phyloP scores from a whole-genome alignment of 176 grass and related monocot genomes.

The Rhipidocladum racemiflorum region DNA sequence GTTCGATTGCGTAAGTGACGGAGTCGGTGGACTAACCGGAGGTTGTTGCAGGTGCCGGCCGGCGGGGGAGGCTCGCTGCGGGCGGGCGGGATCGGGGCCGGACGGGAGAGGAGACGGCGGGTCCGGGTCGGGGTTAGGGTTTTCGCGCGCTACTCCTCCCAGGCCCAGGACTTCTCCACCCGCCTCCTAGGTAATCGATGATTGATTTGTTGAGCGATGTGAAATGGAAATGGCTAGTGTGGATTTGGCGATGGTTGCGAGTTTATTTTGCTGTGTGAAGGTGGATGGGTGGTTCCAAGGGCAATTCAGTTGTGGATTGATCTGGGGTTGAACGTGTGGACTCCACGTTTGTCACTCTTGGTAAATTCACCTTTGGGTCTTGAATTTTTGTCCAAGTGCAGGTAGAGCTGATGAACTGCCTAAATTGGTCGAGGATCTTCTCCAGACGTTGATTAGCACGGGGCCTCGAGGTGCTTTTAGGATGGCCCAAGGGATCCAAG shows the following conservation, averaged over 20 bases:
- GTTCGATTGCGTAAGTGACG: background rate
- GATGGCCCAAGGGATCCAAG: conserved; percentile 85
- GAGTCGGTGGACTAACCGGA: too few species aligned
- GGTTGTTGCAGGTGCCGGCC: conserved; percentile 13
- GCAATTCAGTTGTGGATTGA: background rate
- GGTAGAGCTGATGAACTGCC: conserved; percentile 75
- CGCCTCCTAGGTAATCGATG: conserved; percentile 55
- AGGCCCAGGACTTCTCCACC: conserved; percentile 60
- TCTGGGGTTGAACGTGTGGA: background rate
- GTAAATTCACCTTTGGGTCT: background rate
- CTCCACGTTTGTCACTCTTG: background rate
- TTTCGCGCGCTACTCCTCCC: conserved; percentile 64
- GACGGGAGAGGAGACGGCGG: background rate
- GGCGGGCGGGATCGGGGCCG: conserved; percentile 20
- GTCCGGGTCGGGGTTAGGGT: conserved; percentile 28
- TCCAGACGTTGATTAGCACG: conserved; percentile 83
- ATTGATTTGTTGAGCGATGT: background rate
- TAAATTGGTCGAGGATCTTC: conserved; percentile 85
- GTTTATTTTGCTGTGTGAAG: too few species aligned
- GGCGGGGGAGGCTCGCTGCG: conserved; percentile 19
- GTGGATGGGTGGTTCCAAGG: background rate
- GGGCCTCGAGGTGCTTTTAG: conserved; percentile 82
- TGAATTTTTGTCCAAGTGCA: conserved; percentile 25
- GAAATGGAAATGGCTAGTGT: background rate
- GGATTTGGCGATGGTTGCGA: background rate